Base-by-base conservation (phyloP, 2,329 filamentous ascomycete genomes). In the Pseudogymnoascus sp. region DNA sequence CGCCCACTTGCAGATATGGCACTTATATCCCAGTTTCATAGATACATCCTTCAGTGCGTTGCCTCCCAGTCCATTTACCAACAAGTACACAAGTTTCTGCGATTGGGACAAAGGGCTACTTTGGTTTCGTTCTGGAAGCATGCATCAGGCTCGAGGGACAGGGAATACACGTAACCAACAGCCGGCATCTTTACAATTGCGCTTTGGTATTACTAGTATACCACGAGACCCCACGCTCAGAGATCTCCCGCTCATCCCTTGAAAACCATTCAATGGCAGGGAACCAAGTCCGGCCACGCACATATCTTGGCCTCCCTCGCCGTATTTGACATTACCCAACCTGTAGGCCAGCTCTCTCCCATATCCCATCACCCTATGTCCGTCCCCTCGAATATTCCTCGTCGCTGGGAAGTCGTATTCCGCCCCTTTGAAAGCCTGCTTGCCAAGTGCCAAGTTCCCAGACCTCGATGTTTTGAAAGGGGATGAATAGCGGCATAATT, bases 281-380 rank as follows among this genome's bases (percentile, higher is more conserved):
- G 16, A 56, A 56, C 49, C 49, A 56, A 56, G 49, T 56, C 49
- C 28, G 28, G 28, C 28, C 28, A 16, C n/a, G 11, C 28, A 8
- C n/a, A 56, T 56, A 34, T 36, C 49, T 56, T 21, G 49, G 28
- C 49, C 49, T 56, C 49, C 49, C 49, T 56, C n/a, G 28, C 28
- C 49, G 49, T 56, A 56, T 56, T 56, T 56, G 49, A 56, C 49
- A 36, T 56, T 56, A 56, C 49, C 49, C 49, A 56, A 56, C 49
- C 49, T 36, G 28, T n/a, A 11, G 49, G 28, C 49, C 6, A 18
- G 49, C 49, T 14, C 28, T 34, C 49, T 34, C 49, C 28, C 14
- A 36, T 56, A 18, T 56, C 49, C 49, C 49, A 56, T 56, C 49
- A 56, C 28, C 49, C 49, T 56, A 56, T 56, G 49, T 56, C 28